A percentile compares a stretch with the other conserved stretches of the same genome.
Conservation (phyloP, 1,139 yeast genomes). For the Blastobotrys capitulatus region DNA sequence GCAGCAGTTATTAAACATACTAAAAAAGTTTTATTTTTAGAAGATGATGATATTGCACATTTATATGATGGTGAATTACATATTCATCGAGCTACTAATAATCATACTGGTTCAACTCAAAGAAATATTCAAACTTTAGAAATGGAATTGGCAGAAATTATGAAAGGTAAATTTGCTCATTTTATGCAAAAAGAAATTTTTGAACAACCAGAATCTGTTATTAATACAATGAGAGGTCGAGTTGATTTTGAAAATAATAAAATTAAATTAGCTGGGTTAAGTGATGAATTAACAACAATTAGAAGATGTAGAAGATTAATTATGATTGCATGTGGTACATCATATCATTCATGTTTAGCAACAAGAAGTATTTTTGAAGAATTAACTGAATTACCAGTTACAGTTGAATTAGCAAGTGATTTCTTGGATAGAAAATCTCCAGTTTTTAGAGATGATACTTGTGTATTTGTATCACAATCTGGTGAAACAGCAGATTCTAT, state of each 20-base stretch:
- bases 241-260: constrained; percentile 77
- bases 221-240: constrained; percentile 99
- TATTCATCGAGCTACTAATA: constrained; percentile 92
- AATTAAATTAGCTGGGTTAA: constrained; percentile 86
- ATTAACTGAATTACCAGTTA: constrained; percentile 91
- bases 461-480: constrained; percentile 96
- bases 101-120: constrained; percentile 85
- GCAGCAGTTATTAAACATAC: constrained; percentile 98
- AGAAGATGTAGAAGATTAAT: constrained; percentile 93
- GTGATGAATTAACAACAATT: constrained; percentile 77
- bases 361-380: constrained; percentile 96
- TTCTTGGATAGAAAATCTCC: constrained; percentile 94
- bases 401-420: constrained; percentile 96
- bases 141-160: constrained; percentile 93
- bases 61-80: constrained; percentile 97
- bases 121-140: constrained; percentile 96
- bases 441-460: constrained; percentile 95
- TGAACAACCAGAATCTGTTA: constrained; percentile 97
- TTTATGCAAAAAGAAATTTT: constrained; percentile 99
- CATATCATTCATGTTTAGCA: constrained; percentile 96
- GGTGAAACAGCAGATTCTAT: constrained; percentile 99
- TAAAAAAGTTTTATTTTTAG: constrained; percentile 90
- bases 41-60: constrained; percentile 98
- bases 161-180: constrained; percentile 95
- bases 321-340: constrained; percentile 99